Conservation (phyloP, 1,284 basidiomycete species). For the Trichosporon sp. region DNA sequence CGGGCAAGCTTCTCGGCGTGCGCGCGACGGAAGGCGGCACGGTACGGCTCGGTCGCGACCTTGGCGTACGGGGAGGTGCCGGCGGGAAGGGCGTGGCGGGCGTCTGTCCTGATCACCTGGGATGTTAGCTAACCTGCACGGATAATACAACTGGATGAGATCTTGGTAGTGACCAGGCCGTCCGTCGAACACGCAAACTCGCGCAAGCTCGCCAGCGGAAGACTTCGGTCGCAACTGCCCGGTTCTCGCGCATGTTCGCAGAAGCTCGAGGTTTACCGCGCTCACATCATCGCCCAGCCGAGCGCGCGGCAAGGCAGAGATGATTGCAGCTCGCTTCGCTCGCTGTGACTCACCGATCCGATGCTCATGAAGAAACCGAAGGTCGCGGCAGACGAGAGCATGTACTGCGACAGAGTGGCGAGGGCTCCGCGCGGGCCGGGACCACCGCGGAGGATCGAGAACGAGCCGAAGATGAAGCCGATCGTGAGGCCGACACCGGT, state of each 20-base stretch:
- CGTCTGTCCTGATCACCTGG: constrained; percentile 55
- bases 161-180: too few relatives aligned
- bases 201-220: too few relatives aligned
- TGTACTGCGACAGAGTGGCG: constrained; percentile 88
- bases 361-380: constrained; percentile 59
- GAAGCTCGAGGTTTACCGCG: too few relatives aligned
- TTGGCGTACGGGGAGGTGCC: constrained; percentile 15
- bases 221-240: too few relatives aligned
- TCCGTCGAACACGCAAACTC: too few relatives aligned
- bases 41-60: constrained; percentile 17
- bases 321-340: too few relatives aligned
- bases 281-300: too few relatives aligned
- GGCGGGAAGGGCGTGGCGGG: constrained; percentile 40
- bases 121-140: constrained; percentile 1
- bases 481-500: constrained; percentile 86
- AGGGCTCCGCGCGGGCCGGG: constrained; percentile 82
- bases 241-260: too few relatives aligned
- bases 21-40: constrained; percentile 29
- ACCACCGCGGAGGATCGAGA: constrained; percentile 81
- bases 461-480: constrained; percentile 81
- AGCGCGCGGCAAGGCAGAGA: too few relatives aligned
- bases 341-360: constrained; percentile 49
- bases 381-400: constrained; percentile 65
- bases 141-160: too few relatives aligned
- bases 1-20: constrained; percentile 18